A percentile compares a stretch with the other conserved stretches of the same genome.
Conservation (phyloP, 1,139 yeast species). For the Blastobotrys petasosporus region DNA sequence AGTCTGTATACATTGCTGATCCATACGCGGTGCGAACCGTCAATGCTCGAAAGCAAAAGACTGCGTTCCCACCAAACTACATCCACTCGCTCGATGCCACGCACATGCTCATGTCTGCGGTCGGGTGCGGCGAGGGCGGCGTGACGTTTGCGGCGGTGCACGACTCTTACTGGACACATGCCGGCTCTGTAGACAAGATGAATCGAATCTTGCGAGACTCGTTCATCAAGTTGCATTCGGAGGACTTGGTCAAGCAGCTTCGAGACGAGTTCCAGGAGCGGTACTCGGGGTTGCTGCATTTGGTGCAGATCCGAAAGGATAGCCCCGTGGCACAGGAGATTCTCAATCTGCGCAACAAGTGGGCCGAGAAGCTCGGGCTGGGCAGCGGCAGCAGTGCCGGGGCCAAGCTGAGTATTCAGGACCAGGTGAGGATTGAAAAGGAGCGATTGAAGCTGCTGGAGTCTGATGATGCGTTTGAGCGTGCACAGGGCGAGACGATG, state of each 20-base stretch:
- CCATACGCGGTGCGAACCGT: slow-evolving; percentile 80
- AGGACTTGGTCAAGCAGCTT: slow-evolving; percentile 62
- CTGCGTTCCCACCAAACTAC: slow-evolving; percentile 94
- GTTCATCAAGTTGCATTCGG: slow-evolving; percentile 71
- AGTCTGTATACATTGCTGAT: slow-evolving; percentile 73
- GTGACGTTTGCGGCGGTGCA: slow-evolving; percentile 94
- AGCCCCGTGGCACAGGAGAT: slow-evolving; percentile 52
- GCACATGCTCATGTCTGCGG: slow-evolving; percentile 89
- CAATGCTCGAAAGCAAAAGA: slow-evolving; percentile 80
- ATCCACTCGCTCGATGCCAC: slow-evolving; percentile 96
- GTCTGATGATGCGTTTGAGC: slow-evolving; percentile 47
- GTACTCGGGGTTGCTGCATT: slow-evolving; percentile 61
- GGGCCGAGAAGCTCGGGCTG: slow-evolving; percentile 7
- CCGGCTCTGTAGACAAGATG: slow-evolving; percentile 72
- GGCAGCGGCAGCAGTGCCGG: slow-evolving; percentile 7
- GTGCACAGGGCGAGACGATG: slow-evolving; percentile 50
- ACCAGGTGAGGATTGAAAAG: slow-evolving; percentile 68
- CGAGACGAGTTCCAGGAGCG: slow-evolving; percentile 76
- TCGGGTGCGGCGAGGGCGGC: slow-evolving; percentile 60
- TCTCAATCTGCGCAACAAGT: slow-evolving; percentile 39
- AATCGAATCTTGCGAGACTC: slow-evolving; percentile 67
- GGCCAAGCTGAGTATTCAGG: slow-evolving; percentile 50
- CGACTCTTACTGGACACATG: slow-evolving; percentile 98
- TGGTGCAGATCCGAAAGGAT: slow-evolving; percentile 48
- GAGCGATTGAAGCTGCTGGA: slow-evolving; percentile 50